Percentiles rank a stretch among this genome's conserved stretches.
Evolutionary conservation across 106 monocot species (phyloP).

Genomic region (Acanthochlamys bracteata): DNA sequence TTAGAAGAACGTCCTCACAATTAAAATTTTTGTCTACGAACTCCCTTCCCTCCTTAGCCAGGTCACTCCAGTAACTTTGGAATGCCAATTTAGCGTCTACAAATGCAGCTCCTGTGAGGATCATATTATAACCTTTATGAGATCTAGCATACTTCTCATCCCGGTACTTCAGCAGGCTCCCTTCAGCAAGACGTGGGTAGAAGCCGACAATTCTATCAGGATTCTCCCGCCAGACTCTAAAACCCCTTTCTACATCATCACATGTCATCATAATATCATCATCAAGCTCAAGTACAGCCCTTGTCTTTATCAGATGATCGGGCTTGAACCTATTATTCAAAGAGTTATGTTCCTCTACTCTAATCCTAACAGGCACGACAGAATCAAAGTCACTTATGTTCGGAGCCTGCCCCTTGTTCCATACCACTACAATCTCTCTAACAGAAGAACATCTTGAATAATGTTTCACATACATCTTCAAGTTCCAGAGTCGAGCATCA

Average conservation of each 20-base stretch:
- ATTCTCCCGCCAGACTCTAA: constrained; percentile 73
- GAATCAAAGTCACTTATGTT: constrained; percentile 36
- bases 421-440: constrained; percentile 72
- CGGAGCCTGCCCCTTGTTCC: constrained; percentile 65
- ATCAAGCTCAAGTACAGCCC: constrained; percentile 73
- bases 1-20: constrained; percentile 81
- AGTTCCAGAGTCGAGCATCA: constrained; percentile 63
- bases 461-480: constrained; percentile 78
- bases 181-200: constrained; percentile 70
- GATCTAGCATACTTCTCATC: constrained; percentile 57
- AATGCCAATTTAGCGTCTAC: constrained; percentile 63
- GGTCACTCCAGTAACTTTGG: constrained; percentile 61
- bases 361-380: constrained; percentile 62
- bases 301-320: constrained; percentile 58
- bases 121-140: constrained; percentile 62
- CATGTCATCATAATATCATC: constrained; percentile 89
- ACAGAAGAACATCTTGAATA: constrained; percentile 87
- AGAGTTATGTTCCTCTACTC: constrained; percentile 64
- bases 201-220: constrained; percentile 75
- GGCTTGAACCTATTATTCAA: constrained; percentile 77
- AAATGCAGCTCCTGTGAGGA: constrained; percentile 77
- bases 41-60: constrained; percentile 39
- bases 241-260: constrained; percentile 85
- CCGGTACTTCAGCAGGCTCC: constrained; percentile 45
- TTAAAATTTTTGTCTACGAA: constrained; percentile 54